Conservation (phyloP, 306 rosid species). For the Sicyos edulis region DNA sequence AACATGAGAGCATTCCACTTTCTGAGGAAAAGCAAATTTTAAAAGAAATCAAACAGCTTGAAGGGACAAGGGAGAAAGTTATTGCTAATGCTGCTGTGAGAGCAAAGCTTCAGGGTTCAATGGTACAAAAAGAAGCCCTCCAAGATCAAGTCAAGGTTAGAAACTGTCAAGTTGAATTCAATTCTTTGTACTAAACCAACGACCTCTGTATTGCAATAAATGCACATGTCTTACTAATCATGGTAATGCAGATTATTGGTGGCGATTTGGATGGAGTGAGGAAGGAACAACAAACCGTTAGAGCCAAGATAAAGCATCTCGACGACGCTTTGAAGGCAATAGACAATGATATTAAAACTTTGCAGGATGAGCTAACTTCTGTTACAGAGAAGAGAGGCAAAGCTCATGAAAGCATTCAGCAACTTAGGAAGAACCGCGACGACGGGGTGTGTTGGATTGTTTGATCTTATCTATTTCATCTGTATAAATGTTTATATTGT, state of each 20-base stretch:
- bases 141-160: constrained; percentile 88
- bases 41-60: constrained; percentile 89
- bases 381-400: constrained; percentile 63
- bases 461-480: background rate
- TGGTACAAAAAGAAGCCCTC: constrained; percentile 65
- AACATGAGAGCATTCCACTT: constrained; percentile 92
- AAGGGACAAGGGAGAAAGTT: constrained; percentile 84
- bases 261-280: constrained; percentile 87
- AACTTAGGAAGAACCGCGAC: constrained; percentile 64
- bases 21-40: constrained; percentile 82
- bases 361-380: constrained; percentile 57
- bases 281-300: constrained; percentile 69
- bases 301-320: constrained; percentile 75
- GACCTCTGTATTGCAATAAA: background rate
- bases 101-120: constrained; percentile 77
- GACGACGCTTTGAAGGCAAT: constrained; percentile 51
- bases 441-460: constrained; percentile 48
- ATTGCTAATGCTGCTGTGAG: constrained; percentile 74
- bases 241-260: constrained; percentile 57
- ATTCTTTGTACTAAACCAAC: constrained; percentile 8
- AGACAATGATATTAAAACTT: constrained; percentile 54
- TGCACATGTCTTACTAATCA: constrained; percentile 18
- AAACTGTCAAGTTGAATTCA: constrained; percentile 21
- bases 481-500: background rate
- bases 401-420: constrained; percentile 54